These are phyloP conservation scores for Venturia asperata DNA, from an alignment of 2,329 filamentous ascomycete species.

Conservation along the genomic window DNA sequence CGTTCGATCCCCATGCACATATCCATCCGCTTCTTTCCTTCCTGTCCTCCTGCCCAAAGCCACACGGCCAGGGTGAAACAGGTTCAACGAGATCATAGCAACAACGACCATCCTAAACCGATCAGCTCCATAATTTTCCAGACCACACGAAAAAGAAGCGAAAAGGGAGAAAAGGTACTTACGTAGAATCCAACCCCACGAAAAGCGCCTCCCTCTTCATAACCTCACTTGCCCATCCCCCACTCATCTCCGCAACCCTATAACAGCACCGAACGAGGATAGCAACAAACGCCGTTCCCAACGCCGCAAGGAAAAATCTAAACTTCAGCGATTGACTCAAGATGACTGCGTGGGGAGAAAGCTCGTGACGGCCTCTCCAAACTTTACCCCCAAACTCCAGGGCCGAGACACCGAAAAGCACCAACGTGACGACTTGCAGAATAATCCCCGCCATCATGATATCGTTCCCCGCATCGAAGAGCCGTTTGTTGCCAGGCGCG, in stretches of 20 bases:
- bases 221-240: slow-evolving; percentile 56
- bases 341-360: slow-evolving; percentile 15
- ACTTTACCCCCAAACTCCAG: slow-evolving; percentile 23
- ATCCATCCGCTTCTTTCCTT: background rate
- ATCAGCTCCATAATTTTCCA: no score
- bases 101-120: slow-evolving; percentile 6
- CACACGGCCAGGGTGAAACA: background rate
- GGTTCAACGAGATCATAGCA: background rate
- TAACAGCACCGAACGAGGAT: slow-evolving; percentile 27
- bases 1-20: background rate
- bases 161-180: slow-evolving; percentile 22
- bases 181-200: slow-evolving; percentile 51
- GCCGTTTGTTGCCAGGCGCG: no score
- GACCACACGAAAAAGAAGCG: no score
- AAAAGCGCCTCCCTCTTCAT: slow-evolving; percentile 59
- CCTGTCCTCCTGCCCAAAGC: background rate
- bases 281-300: slow-evolving; percentile 20
- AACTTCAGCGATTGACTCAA: slow-evolving; percentile 22
- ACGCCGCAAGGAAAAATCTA: slow-evolving; percentile 23
- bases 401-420: slow-evolving; percentile 27
- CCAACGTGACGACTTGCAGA: slow-evolving; percentile 34
- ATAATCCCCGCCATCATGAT: slow-evolving; percentile 38
- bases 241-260: slow-evolving; percentile 56
- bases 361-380: slow-evolving; percentile 18
- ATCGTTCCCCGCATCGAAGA: slow-evolving; percentile 24